Evolutionary conservation across 768 basidiomycete genomes (phyloP), one percentile per base, ranked within the genome.

Genomic region (Macrolepiota fuliginosa): DNA sequence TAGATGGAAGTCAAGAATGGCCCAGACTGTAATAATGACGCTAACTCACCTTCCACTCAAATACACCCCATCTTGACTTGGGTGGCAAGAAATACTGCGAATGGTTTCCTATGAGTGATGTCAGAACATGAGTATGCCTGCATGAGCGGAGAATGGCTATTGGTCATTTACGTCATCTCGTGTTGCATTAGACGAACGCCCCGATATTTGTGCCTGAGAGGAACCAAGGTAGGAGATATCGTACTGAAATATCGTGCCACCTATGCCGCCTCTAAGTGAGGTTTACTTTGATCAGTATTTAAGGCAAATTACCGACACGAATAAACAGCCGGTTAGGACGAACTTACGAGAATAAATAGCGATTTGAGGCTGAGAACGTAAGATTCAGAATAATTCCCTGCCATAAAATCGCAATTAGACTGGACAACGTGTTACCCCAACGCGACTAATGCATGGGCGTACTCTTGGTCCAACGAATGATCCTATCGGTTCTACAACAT

Each of bases 361-460:
- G 80, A 66, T 88, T 89, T 22, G 79, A 78, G 0, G 86, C 80
- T 5, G 90, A 91, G 74, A 92, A 91, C 51, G 82, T 82, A 32
- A 92, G 74, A 17, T 83, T 80, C 70, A 93, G 85, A 37, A 92
- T 81, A 65, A 91, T 91, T 45, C 79, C 80, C 91, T 92, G 64
- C n/a, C 36, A 58, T 15, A 24, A 51, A 32, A 46, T 32, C 11
- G 55, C 19, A 22, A 27, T 54, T 27, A 49, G 51, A 39, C 40
- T 62, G 24, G 24, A 37, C 29, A 46, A 15, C 24, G 25, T 15
- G 24, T 40, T 47, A 6, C 1, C 24, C 19, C 53, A 50, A 29
- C 15, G 29, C 22, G 24, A 15, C 57, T 53, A 22, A 25, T 10
- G 46, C 17, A 25, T n/a, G 58, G 49, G 61, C 64, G 56, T 71